Conservation (phyloP, 495 filamentous ascomycete genomes). For the Tuber brumale region DNA sequence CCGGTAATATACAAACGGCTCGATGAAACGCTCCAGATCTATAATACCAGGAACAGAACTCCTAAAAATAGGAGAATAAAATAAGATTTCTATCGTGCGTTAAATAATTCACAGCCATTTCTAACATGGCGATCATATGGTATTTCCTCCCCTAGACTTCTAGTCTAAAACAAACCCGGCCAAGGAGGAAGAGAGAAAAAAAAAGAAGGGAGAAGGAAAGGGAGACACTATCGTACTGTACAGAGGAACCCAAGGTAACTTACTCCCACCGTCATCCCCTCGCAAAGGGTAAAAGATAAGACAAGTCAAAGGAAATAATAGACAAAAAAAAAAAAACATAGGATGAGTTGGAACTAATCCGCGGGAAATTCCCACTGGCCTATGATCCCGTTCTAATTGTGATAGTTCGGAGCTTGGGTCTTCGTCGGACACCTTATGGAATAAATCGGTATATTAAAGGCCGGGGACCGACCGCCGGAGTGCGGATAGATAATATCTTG, state of each 20-base stretch:
- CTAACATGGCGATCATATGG: neutral
- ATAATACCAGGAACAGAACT: neutral
- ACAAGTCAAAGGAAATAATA: too few relatives aligned
- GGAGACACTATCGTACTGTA: neutral
- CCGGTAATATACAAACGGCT: neutral
- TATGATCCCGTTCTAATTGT: too few relatives aligned
- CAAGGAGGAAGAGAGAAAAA: neutral
- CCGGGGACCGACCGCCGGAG: too few relatives aligned
- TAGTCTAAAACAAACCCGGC: neutral
- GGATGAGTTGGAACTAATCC: neutral
- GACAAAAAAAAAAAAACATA: too few relatives aligned
- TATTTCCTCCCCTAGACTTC: neutral
- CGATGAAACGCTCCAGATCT: neutral
- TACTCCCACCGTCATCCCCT: neutral
- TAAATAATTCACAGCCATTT: neutral
- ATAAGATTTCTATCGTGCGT: accelerated
- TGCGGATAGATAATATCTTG: too few relatives aligned
- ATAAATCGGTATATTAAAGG: too few relatives aligned
- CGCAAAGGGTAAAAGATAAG: neutral
- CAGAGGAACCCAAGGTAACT: neutral
- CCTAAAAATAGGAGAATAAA: neutral
- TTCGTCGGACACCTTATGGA: too few relatives aligned
- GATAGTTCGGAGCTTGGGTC: neutral
- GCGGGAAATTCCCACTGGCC: neutral
- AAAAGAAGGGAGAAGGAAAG: neutral